These are phyloP conservation scores for Alternaria triticina DNA, from an alignment of 2,329 filamentous ascomycete species.

Conservation along the genomic window DNA sequence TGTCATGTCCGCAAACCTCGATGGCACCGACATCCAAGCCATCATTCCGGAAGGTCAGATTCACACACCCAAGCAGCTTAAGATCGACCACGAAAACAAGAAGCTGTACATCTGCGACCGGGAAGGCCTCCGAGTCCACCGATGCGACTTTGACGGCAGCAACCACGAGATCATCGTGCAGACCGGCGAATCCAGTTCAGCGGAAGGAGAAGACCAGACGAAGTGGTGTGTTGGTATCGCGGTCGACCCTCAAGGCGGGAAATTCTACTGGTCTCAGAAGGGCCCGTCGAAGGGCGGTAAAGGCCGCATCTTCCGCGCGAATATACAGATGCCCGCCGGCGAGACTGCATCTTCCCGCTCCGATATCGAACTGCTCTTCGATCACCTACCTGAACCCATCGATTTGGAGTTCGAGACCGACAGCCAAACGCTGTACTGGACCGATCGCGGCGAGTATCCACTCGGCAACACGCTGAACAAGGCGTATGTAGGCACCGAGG, in stretches of 20 bases:
- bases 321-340: slow-evolving; percentile 50
- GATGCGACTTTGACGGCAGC: slow-evolving; percentile 19
- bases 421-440: slow-evolving; percentile 62
- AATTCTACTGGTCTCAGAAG: slow-evolving; percentile 68
- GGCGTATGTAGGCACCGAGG: slow-evolving; percentile 16
- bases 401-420: slow-evolving; percentile 63
- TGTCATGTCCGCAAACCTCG: slow-evolving; percentile 55
- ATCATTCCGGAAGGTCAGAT: slow-evolving; percentile 52
- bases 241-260: slow-evolving; percentile 51
- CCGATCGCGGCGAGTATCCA: slow-evolving; percentile 65
- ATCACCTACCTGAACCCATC: slow-evolving; percentile 51
- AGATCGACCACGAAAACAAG: slow-evolving; percentile 7
- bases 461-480: slow-evolving; percentile 62
- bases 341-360: slow-evolving; percentile 20
- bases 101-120: slow-evolving; percentile 46
- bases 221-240: slow-evolving; percentile 65
- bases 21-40: slow-evolving; percentile 55
- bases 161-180: slow-evolving; percentile 17
- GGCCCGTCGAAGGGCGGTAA: slow-evolving; percentile 58
- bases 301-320: slow-evolving; percentile 62
- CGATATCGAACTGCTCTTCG: slow-evolving; percentile 35
- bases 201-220: slow-evolving; percentile 38
- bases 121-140: slow-evolving; percentile 51
- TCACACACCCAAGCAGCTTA: slow-evolving; percentile 55
- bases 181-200: slow-evolving; percentile 1